A percentile compares a stretch with the other conserved stretches of the same genome.
Evolutionary conservation across 805 yeast species (phyloP).

Genomic region (Metschnikowia reukaufii): DNA sequence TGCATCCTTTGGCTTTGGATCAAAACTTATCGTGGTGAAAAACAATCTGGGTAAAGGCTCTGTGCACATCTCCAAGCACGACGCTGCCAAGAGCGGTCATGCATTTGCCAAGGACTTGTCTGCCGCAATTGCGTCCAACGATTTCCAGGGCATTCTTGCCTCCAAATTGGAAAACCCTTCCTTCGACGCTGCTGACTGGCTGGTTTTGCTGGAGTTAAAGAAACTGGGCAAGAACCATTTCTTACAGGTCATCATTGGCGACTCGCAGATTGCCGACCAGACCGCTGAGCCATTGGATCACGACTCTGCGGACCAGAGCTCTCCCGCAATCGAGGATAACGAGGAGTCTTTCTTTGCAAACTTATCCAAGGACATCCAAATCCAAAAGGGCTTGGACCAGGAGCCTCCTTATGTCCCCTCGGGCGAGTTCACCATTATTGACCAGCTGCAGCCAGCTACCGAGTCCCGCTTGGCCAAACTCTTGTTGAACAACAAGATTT

Average conservation of each 20-base stretch:
- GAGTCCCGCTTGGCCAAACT: conserved; percentile 43
- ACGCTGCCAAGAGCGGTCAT: conserved; percentile 36
- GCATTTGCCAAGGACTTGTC: conserved; percentile 35
- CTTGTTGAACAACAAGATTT: conserved; percentile 61
- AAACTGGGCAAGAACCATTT: conserved; percentile 51
- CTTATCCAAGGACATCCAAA: conserved; percentile 26
- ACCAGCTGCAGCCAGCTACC: conserved; percentile 34
- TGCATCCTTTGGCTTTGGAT: conserved; percentile 92
- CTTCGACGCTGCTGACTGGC: conserved; percentile 62
- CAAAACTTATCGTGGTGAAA: conserved; percentile 66
- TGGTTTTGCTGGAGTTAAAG: conserved; percentile 52
- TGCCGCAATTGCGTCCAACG: conserved; percentile 56
- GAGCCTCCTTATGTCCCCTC: conserved; percentile 43
- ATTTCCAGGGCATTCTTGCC: conserved; percentile 56
- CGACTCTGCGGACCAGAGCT: not conserved
- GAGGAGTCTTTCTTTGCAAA: conserved; percentile 41
- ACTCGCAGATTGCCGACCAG: conserved; percentile 1
- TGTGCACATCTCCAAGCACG: conserved; percentile 45
- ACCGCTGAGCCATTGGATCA: not conserved
- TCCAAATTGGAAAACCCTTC: conserved; percentile 43
- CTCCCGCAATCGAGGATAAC: conserved; percentile 6
- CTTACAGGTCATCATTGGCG: conserved; percentile 36
- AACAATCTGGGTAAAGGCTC: conserved; percentile 41
- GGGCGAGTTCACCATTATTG: conserved; percentile 50
- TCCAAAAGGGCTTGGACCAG: conserved; percentile 13